Base-by-base conservation (phyloP, 495 filamentous ascomycete genomes). In the Darksidea phi region DNA sequence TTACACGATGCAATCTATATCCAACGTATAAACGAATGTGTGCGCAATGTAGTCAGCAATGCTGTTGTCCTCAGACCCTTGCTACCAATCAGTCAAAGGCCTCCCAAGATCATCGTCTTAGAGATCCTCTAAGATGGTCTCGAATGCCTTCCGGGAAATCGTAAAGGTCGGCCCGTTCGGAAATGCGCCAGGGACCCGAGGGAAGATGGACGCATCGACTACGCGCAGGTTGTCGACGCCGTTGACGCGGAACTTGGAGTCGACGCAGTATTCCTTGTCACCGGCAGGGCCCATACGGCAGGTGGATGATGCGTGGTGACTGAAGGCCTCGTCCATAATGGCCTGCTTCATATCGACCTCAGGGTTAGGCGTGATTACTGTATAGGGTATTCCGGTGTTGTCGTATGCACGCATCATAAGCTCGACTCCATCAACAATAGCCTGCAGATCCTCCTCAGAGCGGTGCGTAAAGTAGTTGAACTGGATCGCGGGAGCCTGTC, bases 391-490 rank as follows among this genome's bases (percentile, higher is more conserved):
- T 17, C 49, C 49, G 11, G 10, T 10, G 10, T 32, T 10, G 28
- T 32, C 28, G 28, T 32, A 34, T 5, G 17, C 49, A 23, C 28
- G 13, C 8, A 53, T 6, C 49, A 53, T 13, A 6, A 53, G 32
- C 49, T 53, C 25, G n/a, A 53, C 49, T 2, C 49, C 49, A 3
- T 53, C 49, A 8, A 53, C 24, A 8, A 53, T 2, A 13, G 49
- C 49, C 28, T 53, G 49, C 4, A 34, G 7, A 23, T 53, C 49
- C 24, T 32, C 11, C 25, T 53, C 49, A n/a, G 25, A 3, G 5
- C 49, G 25, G 7, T 53, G 23, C 15, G 23, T 17, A 37, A 34
- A 53, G 49, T 4, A 53, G 49, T 53, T 53, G 49, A 53, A 53
- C 12, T 53, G 32, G 49, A 37, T 53, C n/a, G 6, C 11, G 32